Percentiles rank a stretch among this genome's conserved stretches.
These are phyloP conservation scores for Cladophialophora yegresii DNA, from an alignment of 2,329 filamentous ascomycete species.

Conservation along the genomic window DNA sequence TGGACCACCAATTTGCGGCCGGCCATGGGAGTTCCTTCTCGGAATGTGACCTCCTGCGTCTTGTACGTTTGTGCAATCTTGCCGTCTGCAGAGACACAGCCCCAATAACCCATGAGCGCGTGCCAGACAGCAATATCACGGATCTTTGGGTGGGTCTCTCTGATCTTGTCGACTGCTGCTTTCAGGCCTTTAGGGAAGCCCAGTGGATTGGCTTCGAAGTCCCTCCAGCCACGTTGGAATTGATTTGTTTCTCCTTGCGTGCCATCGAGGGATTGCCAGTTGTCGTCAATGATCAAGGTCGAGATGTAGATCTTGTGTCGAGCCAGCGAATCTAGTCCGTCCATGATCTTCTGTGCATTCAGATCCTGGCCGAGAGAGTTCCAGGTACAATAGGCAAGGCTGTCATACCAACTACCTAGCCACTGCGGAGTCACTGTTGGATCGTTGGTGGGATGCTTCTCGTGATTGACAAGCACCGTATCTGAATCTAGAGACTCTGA, in stretches of 20 bases:
- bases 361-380: conserved; percentile 84
- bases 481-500: conserved; percentile 36
- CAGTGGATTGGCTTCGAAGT: conserved; percentile 80
- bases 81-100: conserved; percentile 73
- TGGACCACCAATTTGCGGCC: conserved; percentile 73
- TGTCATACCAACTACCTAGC: conserved; percentile 88
- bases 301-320: conserved; percentile 73
- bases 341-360: conserved; percentile 75
- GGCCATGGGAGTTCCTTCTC: conserved; percentile 50
- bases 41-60: conserved; percentile 62
- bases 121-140: conserved; percentile 93
- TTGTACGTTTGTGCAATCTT: conserved; percentile 76
- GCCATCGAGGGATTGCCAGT: conserved; percentile 78
- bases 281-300: conserved; percentile 93
- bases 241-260: conserved; percentile 54
- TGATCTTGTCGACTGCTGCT: conserved; percentile 68
- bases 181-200: conserved; percentile 81
- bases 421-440: conserved; percentile 52
- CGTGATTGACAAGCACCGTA: conserved; percentile 39
- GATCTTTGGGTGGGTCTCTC: conserved; percentile 68
- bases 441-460: conserved; percentile 49
- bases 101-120: conserved; percentile 86
- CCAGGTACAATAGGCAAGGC: conserved; percentile 94
- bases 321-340: conserved; percentile 71
- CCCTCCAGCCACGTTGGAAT: conserved; percentile 64